Evolutionary conservation across 805 yeast genomes (phyloP), one percentile per base, ranked within the genome.

Genomic region (Wickerhamomyces strasburgensis): DNA sequence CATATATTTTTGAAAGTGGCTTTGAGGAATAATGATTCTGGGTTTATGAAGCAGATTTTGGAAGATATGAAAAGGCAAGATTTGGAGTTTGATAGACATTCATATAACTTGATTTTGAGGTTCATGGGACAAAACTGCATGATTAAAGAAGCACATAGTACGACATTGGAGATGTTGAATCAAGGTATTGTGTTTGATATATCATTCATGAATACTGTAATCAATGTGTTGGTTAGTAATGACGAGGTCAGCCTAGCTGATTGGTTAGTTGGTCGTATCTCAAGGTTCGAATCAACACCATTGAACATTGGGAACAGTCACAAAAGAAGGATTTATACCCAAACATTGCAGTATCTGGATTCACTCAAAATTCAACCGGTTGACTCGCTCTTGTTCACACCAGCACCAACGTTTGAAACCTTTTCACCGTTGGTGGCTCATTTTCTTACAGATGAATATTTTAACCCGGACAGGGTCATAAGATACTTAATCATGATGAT

Each of bases 1-100:
- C 63, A 64, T 35, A 42, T 51, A 8, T 44, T 61, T 27, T 39
- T 62, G 33, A 42, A 48, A 14, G 43, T 51, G 30, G 64, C 61
- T 17, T 44, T 33, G 9, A 32, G 19, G 14, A 46, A 15, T 40
- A 43, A 16, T 34, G 43, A 29, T 31, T 32, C 26, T 34, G 45
- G 16, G 19, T 47, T 39, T 23, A 24, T 48, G 31, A 39, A 38
- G 24, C 32, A 43, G 31, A 39, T 54, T 27, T 11, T 44, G 31
- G 31, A 44, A 10, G 49, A 57, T 41, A 36, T 48, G 44, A 33
- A 35, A 3, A 30, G 19, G 9, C 24, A 44, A 32, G 31, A 33
- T 7, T 27, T 56, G n/a, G 24, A 33, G 11, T 50, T 57, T 18
- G 64, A 64, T 42, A 39, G 68, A 27, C 44, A 47, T 31, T 61